Evolutionary conservation across 441 rosid species (phyloP), one percentile per base, ranked within the genome.

Genomic region (Gossypium gossypioides): DNA sequence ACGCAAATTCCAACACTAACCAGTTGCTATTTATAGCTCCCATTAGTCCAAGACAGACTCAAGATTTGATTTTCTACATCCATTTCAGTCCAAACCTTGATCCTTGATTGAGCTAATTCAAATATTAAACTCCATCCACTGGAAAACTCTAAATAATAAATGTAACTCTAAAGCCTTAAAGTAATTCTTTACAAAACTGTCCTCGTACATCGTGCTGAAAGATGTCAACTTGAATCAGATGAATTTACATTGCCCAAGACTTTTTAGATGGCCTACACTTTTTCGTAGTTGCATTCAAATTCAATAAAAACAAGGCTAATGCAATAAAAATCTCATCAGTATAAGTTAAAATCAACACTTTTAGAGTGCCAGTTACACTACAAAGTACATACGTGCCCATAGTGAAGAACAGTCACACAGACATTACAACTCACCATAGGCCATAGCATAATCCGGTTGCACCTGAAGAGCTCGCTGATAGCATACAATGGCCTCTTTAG

Each of bases 401-500:
- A 16, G 25, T 34, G 16, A 9, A 18, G 27, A 50, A 37, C 15
- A 37, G 51, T 19, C 50, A 9, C 19, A 37, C 1, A 34, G 6
- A 40, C 1, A 42, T 6, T n/a, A 40, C 72, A 44, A 85, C 97
- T 86, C 66, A 96, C 99, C 99, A 80, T 78, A 93, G 55, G 90
- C 92, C 80, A 90, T 84, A 29, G 98, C 93, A 81, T 85, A 85
- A 69, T 89, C 90, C 57, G 99, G 96, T 51, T 95, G 87, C 58
- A 84, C 75, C 81, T 96, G 97, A 81, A 89, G 83, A 81, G 96
- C 97, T 67, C 87, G 92, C 84, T 92, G 95, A 79, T 89, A 96
- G 78, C 99, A 92, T 70, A 87, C 29, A 34, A 91, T 90, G 60
- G 99, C 98, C 81, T 96, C 98, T 73, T 89, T 89, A 69, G 91